phyloP scores from a whole-genome alignment of 2,329 filamentous ascomycete genomes.

The Fusarium sp. region DNA sequence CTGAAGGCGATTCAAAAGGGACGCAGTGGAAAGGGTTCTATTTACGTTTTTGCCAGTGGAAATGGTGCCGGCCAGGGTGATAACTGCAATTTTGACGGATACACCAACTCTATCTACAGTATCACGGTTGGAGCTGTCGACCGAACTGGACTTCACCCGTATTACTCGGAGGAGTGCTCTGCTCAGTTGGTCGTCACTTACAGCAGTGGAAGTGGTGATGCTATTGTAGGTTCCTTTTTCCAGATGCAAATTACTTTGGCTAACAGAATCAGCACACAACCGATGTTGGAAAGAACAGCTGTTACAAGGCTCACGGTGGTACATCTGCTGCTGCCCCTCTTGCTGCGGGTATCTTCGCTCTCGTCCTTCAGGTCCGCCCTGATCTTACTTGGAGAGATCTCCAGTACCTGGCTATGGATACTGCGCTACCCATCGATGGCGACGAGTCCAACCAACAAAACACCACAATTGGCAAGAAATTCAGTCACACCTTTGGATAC shows the following conservation, averaged over 20 bases:
- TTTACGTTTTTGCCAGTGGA: slow-evolving; percentile 95
- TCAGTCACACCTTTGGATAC: slow-evolving; percentile 94
- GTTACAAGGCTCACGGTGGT: slow-evolving; percentile 86
- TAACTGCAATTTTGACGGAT: slow-evolving; percentile 99
- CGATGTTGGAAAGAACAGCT: slow-evolving; percentile 86
- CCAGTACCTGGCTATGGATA: slow-evolving; percentile 89
- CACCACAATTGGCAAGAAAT: slow-evolving; percentile 84
- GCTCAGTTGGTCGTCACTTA: slow-evolving; percentile 97
- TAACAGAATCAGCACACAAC: slow-evolving; percentile 77
- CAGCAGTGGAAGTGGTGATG: slow-evolving; percentile 87
- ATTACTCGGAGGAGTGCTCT: slow-evolving; percentile 96
- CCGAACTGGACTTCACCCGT: slow-evolving; percentile 86
- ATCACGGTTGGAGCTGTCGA: slow-evolving; percentile 96
- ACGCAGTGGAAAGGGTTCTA: slow-evolving; percentile 82
- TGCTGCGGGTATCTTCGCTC: slow-evolving; percentile 89
- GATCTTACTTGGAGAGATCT: slow-evolving; percentile 94
- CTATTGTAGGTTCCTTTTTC: slow-evolving; percentile 69
- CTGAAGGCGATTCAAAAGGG: slow-evolving; percentile 92
- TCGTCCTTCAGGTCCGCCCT: slow-evolving; percentile 85
- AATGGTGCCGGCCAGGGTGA: slow-evolving; percentile 90
- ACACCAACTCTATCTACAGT: slow-evolving; percentile 99
- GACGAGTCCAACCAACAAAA: slow-evolving; percentile 78
- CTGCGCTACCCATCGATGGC: slow-evolving; percentile 83
- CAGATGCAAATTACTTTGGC: neutral
- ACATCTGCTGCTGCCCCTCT: slow-evolving; percentile 96